Base-by-base conservation (phyloP, 192 early-diverging fungal species). In the Coemansia sp. region DNA sequence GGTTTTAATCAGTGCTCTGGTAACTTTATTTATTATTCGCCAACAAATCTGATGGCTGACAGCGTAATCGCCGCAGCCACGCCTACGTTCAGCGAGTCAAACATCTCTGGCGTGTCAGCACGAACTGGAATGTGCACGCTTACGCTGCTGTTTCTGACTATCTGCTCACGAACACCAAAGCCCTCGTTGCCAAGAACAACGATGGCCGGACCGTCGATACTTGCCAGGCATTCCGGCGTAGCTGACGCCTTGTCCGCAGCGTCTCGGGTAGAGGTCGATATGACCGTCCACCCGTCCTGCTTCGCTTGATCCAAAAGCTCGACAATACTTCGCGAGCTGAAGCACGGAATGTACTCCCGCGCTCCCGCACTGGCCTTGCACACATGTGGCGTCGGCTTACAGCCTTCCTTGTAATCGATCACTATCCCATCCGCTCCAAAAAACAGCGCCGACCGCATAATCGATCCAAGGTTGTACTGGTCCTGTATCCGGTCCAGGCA, bases 1-100 rank as follows among this genome's bases (percentile, higher is more conserved):
- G 38, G 38, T 40, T 11, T 40, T 40, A 5, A 8, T 40, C 5
- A 1, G 7, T 40, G 29, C 29, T 29, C 29, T 2, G 29, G 29
- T 29, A 29, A 5, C 38, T 40, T 40, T 40, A 38, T 38, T 40
- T 40, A 5, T 23, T 48, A 65, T 32, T 72, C 63, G 48, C 59
- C 70, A 7, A 17, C 22, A 20, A 72, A 65, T 20, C 36, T 61
- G 15, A 79, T n/a, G 4, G 60, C 14, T 2, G 76, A 63, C 32
- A 83, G 67, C 2, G 79, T 29, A 25, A 75, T 42, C 17, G 71
- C 76, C 2, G 81, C 69, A 8, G 81, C 81, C 10, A 83, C 81
- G 33, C 69, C 69, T 4, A 78, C 81, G 53, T 83, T 83, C 49
- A 83, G 67, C 53, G 75, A 78, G 67, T 83, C 81, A 38, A 79